Percentiles rank a stretch among this genome's conserved stretches.
phyloP scores from a whole-genome alignment of 306 rosid genomes.

The Castanea sativa region DNA sequence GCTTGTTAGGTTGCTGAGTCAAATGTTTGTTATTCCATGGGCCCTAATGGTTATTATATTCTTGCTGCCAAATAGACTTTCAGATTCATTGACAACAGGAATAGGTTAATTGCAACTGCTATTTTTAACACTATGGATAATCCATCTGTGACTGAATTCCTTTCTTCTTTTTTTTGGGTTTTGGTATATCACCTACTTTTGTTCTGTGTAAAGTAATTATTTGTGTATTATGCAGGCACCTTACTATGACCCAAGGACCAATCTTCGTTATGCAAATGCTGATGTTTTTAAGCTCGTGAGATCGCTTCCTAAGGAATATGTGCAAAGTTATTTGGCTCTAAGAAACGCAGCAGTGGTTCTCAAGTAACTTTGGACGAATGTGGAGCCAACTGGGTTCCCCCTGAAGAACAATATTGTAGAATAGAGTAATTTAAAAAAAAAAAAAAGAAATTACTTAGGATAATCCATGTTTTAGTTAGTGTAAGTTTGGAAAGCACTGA shows the following conservation, averaged over 20 bases:
- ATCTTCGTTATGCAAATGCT: constrained; percentile 77
- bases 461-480: too few relatives aligned
- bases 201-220: constrained; percentile 5
- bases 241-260: constrained; percentile 82
- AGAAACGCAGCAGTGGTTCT: constrained; percentile 86
- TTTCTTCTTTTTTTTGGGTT: neutral
- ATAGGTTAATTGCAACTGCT: neutral
- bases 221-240: constrained; percentile 69
- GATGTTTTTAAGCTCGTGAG: constrained; percentile 80
- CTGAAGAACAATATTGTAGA: neutral
- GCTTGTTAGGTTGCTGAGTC: neutral
- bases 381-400: neutral
- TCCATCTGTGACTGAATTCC: neutral
- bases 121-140: neutral
- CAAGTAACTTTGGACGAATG: constrained; percentile 38
- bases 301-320: constrained; percentile 81
- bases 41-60: neutral
- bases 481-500: too few relatives aligned
- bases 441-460: too few relatives aligned
- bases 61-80: neutral
- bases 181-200: neutral
- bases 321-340: constrained; percentile 76
- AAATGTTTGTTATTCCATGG: constrained; percentile 1
- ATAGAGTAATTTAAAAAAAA: neutral
- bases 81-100: neutral